Percentiles rank a stretch among this genome's conserved stretches.
Evolutionary conservation across 169 alveolate species (phyloP).

Genomic region (Cryptosporidium baileyi): DNA sequence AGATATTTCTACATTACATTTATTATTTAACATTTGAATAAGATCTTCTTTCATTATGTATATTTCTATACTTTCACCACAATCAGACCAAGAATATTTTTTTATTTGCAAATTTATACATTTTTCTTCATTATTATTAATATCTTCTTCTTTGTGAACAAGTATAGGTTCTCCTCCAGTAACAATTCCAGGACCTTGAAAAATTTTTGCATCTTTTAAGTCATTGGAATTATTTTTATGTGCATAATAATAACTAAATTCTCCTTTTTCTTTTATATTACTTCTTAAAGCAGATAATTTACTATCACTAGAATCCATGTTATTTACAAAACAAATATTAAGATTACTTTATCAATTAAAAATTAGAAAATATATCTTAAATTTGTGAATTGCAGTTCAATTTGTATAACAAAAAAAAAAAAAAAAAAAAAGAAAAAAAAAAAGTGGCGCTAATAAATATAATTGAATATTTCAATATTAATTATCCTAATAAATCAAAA

Average conservation of each 20-base stretch:
- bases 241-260: slow-evolving; percentile 74
- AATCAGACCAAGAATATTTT: slow-evolving; percentile 77
- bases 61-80: slow-evolving; percentile 72
- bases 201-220: slow-evolving; percentile 72
- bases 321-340: neutral
- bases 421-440: neutral
- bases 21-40: neutral
- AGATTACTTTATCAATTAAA: too few relatives aligned
- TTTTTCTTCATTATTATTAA: neutral
- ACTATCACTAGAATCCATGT: slow-evolving; percentile 1
- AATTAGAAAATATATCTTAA: too few relatives aligned
- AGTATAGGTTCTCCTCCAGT: slow-evolving; percentile 76
- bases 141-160: slow-evolving; percentile 54
- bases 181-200: slow-evolving; percentile 77
- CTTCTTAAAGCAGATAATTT: slow-evolving; percentile 67
- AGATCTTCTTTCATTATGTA: slow-evolving; percentile 39
- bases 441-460: neutral
- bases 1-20: neutral
- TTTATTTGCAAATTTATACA: slow-evolving; percentile 50
- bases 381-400: too few relatives aligned
- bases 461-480: too few relatives aligned
- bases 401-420: neutral
- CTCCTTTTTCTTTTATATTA: slow-evolving; percentile 71
- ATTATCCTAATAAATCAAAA: too few relatives aligned
- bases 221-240: slow-evolving; percentile 72